These are phyloP conservation scores for Pythium volutum DNA, from an alignment of 352 stramenopile genomes.

Conservation along the genomic window DNA sequence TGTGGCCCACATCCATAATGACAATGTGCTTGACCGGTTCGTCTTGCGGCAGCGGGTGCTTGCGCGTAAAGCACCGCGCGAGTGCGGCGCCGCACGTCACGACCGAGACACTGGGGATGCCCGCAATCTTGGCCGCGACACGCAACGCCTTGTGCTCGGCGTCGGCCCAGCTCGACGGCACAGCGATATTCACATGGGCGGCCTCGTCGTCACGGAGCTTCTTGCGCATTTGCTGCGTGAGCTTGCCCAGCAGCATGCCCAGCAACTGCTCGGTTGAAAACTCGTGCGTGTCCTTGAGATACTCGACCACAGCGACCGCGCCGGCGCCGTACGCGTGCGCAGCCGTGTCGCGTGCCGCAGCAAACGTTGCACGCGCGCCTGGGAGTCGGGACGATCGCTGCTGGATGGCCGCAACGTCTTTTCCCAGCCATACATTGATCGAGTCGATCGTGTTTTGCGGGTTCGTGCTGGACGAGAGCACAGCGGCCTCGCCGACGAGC, in stretches of 20 bases:
- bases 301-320: slow-evolving; percentile 66
- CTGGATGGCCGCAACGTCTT: slow-evolving; percentile 44
- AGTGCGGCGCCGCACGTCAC: slow-evolving; percentile 54
- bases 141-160: slow-evolving; percentile 46
- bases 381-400: slow-evolving; percentile 38
- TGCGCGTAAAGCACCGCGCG: slow-evolving; percentile 77
- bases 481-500: slow-evolving; percentile 80
- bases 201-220: slow-evolving; percentile 34
- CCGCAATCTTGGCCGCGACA: slow-evolving; percentile 56
- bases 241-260: slow-evolving; percentile 78
- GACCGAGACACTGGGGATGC: slow-evolving; percentile 47
- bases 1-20: slow-evolving; percentile 89
- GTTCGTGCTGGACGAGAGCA: slow-evolving; percentile 83
- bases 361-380: slow-evolving; percentile 49
- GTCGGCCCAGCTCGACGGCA: slow-evolving; percentile 57
- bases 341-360: slow-evolving; percentile 22
- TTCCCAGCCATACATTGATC: slow-evolving; percentile 65
- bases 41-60: slow-evolving; percentile 59
- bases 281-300: slow-evolving; percentile 33
- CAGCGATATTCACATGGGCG: slow-evolving; percentile 64
- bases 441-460: slow-evolving; percentile 76
- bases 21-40: slow-evolving; percentile 54
- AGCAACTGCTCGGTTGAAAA: slow-evolving; percentile 76
- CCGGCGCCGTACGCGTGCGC: background rate
- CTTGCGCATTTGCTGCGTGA: slow-evolving; percentile 62